These are phyloP conservation scores for Bodo saltans DNA, from an alignment of 78 protist genomes.

Conservation along the genomic window DNA sequence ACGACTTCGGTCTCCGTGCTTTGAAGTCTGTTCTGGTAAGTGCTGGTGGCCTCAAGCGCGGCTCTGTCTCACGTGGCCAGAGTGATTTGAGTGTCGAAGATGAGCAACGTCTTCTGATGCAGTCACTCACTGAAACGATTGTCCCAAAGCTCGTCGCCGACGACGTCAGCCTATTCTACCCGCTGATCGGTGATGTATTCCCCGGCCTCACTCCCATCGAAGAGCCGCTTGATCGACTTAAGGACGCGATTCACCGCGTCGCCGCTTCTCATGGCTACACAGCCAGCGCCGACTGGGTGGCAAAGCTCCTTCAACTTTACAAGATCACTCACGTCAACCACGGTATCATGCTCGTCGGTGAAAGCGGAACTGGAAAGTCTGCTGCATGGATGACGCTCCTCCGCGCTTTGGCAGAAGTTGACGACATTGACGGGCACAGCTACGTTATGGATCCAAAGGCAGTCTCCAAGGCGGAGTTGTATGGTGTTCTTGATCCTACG, in stretches of 20 bases:
- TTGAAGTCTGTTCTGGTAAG: constrained; percentile 84
- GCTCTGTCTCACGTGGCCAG: background rate
- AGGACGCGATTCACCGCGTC: constrained; percentile 20
- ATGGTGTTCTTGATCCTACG: constrained; percentile 89
- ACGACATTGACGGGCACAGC: constrained; percentile 38
- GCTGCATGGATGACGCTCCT: constrained; percentile 76
- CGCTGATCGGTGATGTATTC: constrained; percentile 39
- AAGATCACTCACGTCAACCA: constrained; percentile 83
- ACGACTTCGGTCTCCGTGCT: constrained; percentile 99
- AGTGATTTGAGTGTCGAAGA: constrained; percentile 6
- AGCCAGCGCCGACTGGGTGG: too few species aligned
- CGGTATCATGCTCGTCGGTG: constrained; percentile 96
- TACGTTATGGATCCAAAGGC: constrained; percentile 95
- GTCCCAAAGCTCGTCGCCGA: constrained; percentile 87
- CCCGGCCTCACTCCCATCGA: constrained; percentile 31
- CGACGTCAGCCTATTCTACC: constrained; percentile 37
- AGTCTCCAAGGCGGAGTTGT: constrained; percentile 84
- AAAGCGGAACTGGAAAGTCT: constrained; percentile 88
- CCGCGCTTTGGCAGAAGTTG: constrained; percentile 67
- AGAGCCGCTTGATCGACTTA: constrained; percentile 32
- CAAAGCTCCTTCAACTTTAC: constrained; percentile 82
- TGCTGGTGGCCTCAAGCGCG: constrained; percentile 90
- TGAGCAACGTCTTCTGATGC: constrained; percentile 56
- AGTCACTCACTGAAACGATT: constrained; percentile 69
- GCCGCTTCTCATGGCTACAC: too few species aligned